Conservation (phyloP, 805 yeast genomes). For the Metschnikowia proteae region DNA sequence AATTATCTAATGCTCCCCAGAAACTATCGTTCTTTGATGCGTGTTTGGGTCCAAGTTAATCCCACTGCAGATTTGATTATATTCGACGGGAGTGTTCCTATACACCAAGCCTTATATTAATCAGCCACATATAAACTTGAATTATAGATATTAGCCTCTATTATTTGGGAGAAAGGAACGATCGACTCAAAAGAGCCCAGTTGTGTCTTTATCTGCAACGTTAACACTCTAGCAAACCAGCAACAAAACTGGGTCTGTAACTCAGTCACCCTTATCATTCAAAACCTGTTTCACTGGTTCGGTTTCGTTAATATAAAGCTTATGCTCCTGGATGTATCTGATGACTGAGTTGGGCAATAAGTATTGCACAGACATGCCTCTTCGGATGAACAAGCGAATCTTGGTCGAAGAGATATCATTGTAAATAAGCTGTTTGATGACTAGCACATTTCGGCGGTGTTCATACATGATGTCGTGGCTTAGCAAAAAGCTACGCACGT, state of each 20-base stretch:
- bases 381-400: conserved; percentile 83
- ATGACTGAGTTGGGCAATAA: conserved; percentile 91
- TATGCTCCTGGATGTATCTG: conserved; percentile 90
- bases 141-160: no score
- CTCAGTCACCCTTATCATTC: conserved; percentile 29
- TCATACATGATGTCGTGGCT: conserved; percentile 97
- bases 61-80: not conserved
- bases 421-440: conserved; percentile 92
- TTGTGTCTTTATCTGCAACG: no score
- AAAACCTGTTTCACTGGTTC: conserved; percentile 93
- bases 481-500: conserved; percentile 85
- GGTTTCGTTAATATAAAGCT: conserved; percentile 74
- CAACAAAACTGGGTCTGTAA: no score
- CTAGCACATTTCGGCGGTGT: conserved; percentile 88
- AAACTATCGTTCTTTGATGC: conserved; percentile 4
- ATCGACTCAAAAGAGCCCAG: no score
- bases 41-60: not conserved
- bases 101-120: not conserved
- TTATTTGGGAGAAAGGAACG: no score
- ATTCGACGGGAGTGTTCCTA: not conserved
- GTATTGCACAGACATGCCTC: conserved; percentile 97
- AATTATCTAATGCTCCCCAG: conserved; percentile 18
- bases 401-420: conserved; percentile 95
- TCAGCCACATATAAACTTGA: not conserved
- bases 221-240: no score